Percentiles rank a stretch among this genome's conserved stretches.
Conservation (phyloP, 2,329 filamentous ascomycete genomes). For the Tothia fuscella region DNA sequence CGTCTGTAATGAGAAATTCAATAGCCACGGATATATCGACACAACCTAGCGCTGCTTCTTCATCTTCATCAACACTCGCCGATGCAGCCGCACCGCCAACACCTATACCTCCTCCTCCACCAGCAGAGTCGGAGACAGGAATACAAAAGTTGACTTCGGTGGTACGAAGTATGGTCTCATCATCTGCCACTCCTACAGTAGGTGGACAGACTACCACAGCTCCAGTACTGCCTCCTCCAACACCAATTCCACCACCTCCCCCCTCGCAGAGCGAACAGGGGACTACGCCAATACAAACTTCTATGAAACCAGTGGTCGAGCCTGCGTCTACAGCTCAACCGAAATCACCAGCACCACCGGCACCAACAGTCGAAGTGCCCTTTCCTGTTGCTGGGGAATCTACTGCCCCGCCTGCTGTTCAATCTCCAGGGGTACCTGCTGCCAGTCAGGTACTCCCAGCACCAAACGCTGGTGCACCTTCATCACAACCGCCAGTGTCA, state of each 20-base stretch:
- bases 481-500: background rate
- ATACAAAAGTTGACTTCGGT: background rate
- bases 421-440: background rate
- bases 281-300: background rate
- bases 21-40: background rate
- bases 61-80: background rate
- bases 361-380: background rate
- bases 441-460: no score
- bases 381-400: background rate
- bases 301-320: background rate
- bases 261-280: background rate
- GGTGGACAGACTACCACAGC: no score
- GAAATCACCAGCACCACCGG: conserved; percentile 1
- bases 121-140: background rate
- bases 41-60: conserved; percentile 1
- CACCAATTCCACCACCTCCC: conserved; percentile 38
- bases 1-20: background rate
- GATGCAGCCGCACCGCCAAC: background rate
- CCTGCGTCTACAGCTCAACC: background rate
- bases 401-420: no score
- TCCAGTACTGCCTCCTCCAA: conserved; percentile 43
- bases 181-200: conserved; percentile 24
- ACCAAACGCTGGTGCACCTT: no score
- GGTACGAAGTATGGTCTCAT: conserved; percentile 1
- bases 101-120: conserved; percentile 5